A percentile compares a stretch with the other conserved stretches of the same genome.
These are phyloP conservation scores for Neonothopanus nambi DNA, from an alignment of 1,284 basidiomycete species.

Conservation along the genomic window DNA sequence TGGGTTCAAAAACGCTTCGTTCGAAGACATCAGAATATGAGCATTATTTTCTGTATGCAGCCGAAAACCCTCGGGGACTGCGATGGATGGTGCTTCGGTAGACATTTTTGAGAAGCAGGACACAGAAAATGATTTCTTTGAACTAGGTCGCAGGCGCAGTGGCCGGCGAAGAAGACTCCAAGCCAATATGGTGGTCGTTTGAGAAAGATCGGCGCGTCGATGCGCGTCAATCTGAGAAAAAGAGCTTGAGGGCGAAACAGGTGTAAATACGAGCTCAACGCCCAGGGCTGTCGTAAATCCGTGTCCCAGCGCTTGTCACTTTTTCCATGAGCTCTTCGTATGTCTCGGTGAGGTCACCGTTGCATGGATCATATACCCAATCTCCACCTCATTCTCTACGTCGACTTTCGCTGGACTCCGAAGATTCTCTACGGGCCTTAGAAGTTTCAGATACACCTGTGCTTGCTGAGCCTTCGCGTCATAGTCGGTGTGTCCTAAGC, in stretches of 20 bases:
- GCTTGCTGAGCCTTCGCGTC: conserved; percentile 32
- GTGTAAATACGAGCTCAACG: too few species aligned
- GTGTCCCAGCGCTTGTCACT: neutral
- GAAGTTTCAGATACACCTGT: conserved; percentile 69
- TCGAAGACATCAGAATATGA: conserved; percentile 77
- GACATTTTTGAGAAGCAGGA: conserved; percentile 5
- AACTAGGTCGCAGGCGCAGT: neutral
- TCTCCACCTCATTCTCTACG: conserved; percentile 9
- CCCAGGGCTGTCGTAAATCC: too few species aligned
- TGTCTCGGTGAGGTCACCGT: conserved; percentile 15
- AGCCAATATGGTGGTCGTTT: neutral
- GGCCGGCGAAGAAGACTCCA: conserved; percentile 1
- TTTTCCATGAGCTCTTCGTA: conserved; percentile 18
- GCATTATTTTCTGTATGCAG: conserved; percentile 87
- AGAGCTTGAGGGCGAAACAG: too few species aligned
- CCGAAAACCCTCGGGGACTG: conserved; percentile 73
- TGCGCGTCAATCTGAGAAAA: too few species aligned
- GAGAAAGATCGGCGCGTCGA: neutral
- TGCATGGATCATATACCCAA: conserved; percentile 2
- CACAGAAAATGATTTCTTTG: neutral
- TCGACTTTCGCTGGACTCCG: conserved; percentile 59
- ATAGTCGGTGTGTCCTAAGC: conserved; percentile 27
- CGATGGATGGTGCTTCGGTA: conserved; percentile 17
- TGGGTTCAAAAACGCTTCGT: conserved; percentile 94
- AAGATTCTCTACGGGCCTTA: conserved; percentile 73